phyloP scores from a whole-genome alignment of 1,284 basidiomycete genomes.

The Schizopora paradoxa region DNA sequence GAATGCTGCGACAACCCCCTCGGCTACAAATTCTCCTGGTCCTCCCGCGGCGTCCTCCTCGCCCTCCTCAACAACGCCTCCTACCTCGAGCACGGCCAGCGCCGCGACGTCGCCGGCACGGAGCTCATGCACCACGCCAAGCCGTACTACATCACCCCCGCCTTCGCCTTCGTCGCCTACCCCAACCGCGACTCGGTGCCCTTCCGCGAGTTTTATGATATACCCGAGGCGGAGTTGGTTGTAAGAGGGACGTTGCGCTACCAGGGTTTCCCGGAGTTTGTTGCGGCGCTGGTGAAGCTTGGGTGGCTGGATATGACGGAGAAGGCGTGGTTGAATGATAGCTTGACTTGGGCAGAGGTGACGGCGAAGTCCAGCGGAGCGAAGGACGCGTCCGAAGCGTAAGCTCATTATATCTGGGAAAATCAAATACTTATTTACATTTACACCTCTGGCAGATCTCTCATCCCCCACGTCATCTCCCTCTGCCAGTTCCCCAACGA shows the following conservation, averaged over 20 bases:
- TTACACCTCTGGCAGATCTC: constrained; percentile 38
- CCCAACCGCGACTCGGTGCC: constrained; percentile 94
- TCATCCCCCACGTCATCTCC: constrained; percentile 68
- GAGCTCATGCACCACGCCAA: constrained; percentile 87
- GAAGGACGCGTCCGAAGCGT: constrained; percentile 67
- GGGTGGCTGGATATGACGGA: constrained; percentile 80
- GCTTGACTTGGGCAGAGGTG: constrained; percentile 78
- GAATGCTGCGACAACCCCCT: constrained; percentile 91
- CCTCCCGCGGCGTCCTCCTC: constrained; percentile 91
- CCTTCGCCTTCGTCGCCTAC: constrained; percentile 95
- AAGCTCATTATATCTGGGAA: constrained; percentile 22
- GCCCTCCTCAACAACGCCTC: constrained; percentile 91
- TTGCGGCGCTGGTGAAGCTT: constrained; percentile 82
- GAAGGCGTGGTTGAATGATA: constrained; percentile 76
- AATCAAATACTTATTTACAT: constrained; percentile 14
- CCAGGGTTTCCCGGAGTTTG: constrained; percentile 98
- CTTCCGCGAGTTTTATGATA: constrained; percentile 84
- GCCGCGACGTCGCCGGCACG: constrained; percentile 57
- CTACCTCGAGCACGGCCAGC: constrained; percentile 67
- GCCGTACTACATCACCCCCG: constrained; percentile 94
- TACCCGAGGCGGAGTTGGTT: constrained; percentile 91
- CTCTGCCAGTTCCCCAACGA: constrained; percentile 70
- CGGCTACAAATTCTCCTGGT: constrained; percentile 99
- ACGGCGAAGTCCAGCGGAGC: constrained; percentile 78
- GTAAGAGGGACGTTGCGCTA: constrained; percentile 94